These are phyloP conservation scores for Asterophora parasitica DNA, from an alignment of 768 basidiomycete species.

Conservation along the genomic window DNA sequence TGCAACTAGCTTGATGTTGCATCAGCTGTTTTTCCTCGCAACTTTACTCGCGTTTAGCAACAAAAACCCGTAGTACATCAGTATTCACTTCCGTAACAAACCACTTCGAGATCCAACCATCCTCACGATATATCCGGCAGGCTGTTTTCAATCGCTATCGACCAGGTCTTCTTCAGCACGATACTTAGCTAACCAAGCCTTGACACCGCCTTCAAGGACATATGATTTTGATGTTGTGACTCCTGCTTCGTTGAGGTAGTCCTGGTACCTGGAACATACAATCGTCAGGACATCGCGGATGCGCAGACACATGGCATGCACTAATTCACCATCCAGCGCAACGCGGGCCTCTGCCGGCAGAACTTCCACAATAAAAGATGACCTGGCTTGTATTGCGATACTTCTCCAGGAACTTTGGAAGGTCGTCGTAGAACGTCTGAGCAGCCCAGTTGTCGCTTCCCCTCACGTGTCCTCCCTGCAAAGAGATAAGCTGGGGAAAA, in stretches of 20 bases:
- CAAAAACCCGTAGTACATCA: too few species aligned
- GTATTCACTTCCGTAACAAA: too few species aligned
- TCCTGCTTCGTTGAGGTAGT: constrained; percentile 32
- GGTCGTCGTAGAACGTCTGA: constrained; percentile 44
- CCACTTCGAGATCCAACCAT: too few species aligned
- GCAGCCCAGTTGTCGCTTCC: constrained; percentile 47
- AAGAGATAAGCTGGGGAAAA: background rate
- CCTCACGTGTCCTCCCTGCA: constrained; percentile 48
- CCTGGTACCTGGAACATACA: constrained; percentile 39
- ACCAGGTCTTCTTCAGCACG: constrained; percentile 25
- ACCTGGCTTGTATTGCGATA: constrained; percentile 36
- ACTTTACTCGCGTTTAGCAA: too few species aligned
- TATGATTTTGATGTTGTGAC: constrained; percentile 32
- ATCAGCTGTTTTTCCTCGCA: too few species aligned
- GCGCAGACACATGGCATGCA: background rate
- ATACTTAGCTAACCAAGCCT: constrained; percentile 36
- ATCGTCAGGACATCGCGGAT: background rate
- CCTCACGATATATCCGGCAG: too few species aligned
- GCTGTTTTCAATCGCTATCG: constrained; percentile 12
- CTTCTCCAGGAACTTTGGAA: constrained; percentile 36
- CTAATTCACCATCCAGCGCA: constrained; percentile 47
- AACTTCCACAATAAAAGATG: constrained; percentile 53
- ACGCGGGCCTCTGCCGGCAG: constrained; percentile 46
- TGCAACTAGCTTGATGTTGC: too few species aligned
- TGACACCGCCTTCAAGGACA: constrained; percentile 39